Base-by-base conservation (phyloP, 139 green algal species). In the Ettlia oleoabundans region DNA sequence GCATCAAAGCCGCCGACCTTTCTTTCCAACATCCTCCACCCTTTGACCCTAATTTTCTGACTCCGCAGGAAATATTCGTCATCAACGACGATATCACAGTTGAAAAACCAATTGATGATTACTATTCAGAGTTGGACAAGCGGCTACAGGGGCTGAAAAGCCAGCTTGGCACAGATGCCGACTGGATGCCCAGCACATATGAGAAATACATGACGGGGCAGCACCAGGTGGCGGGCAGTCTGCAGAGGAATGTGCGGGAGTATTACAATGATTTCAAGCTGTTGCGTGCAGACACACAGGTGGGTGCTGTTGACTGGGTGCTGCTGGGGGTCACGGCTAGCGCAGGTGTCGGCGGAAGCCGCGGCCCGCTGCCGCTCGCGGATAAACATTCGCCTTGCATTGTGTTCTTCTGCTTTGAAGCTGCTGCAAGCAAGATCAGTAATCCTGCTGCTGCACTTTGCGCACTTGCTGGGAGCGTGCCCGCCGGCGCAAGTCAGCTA, bases 241-340 rank as follows among this genome's bases (percentile, higher is more conserved):
- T 83, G 51, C 78, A 83, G 78, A 65, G 78, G 47, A 83, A 76
- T 18, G 78, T 83, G 78, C 65, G 78, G 15, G 79, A 84, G 79
- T 84, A 84, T 55, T 84, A 84, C 79, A 79, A 79, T 40, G 68
- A 84, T 32, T 74, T 84, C 40, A 84, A 84, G 67, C 67, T 80
- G 79, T 53, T 84, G 79, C 67, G 79, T 4, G 68, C 52, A 33
- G 79, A 84, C 53, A 82, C 64, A 32, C 76, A 86, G 74, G 82
- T 88, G 41, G 5, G 73, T 73, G 66, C 66, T 18, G 8, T 33
- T 9, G 63, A n/a, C 30, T 68, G 62, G 62, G 26, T 68, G 62
- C 62, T 3, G 47, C 47, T 58, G 47, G 47, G 47, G 55, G 18
- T 22, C 5, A 22, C 55, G 30, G 55, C 55, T 65, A 15, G 55